These are phyloP conservation scores for Kingdonia uniflora DNA, from an alignment of 164 flowering plant genomes.

Conservation along the genomic window DNA sequence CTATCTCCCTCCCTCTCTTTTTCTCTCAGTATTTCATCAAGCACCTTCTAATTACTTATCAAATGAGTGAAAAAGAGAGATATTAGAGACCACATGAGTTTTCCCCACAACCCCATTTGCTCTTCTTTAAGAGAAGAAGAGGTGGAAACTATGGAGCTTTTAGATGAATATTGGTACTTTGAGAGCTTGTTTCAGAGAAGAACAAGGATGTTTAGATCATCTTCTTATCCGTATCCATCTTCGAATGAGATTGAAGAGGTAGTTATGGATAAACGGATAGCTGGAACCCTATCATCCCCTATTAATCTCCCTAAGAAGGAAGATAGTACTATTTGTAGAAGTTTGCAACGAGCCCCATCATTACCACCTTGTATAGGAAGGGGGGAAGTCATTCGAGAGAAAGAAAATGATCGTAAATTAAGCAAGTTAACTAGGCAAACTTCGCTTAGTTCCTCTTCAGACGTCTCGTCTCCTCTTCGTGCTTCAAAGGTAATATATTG, in stretches of 20 bases:
- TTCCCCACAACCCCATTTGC: conserved; percentile 2
- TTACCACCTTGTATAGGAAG: conserved; percentile 24
- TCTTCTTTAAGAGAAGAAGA: conserved; percentile 7
- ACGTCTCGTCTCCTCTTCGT: conserved; percentile 19
- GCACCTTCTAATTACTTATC: conserved; percentile 1
- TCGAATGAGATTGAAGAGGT: conserved; percentile 13
- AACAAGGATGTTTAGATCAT: conserved; percentile 18
- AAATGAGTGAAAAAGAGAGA: background rate
- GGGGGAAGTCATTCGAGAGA: conserved; percentile 1
- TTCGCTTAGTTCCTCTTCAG: conserved; percentile 20
- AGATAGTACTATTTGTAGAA: conserved; percentile 2
- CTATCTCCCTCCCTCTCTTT: background rate
- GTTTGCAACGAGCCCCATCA: conserved; percentile 31
- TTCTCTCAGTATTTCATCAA: conserved; percentile 7
- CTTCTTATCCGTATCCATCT: conserved; percentile 28
- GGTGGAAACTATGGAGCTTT: conserved; percentile 25
- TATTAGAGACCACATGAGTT: conserved; percentile 10
- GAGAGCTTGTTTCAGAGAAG: conserved; percentile 27
- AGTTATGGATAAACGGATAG: conserved; percentile 3
- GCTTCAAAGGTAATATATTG: conserved; percentile 29
- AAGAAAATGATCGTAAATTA: conserved; percentile 11
- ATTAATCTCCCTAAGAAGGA: conserved; percentile 4
- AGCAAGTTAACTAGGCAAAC: conserved; percentile 27
- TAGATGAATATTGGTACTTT: conserved; percentile 60
- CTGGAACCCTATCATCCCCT: conserved; percentile 1